Evolutionary conservation across 192 early-diverging fungal genomes (phyloP), one percentile per base, ranked within the genome.

Genomic region (Coemansia sp.): DNA sequence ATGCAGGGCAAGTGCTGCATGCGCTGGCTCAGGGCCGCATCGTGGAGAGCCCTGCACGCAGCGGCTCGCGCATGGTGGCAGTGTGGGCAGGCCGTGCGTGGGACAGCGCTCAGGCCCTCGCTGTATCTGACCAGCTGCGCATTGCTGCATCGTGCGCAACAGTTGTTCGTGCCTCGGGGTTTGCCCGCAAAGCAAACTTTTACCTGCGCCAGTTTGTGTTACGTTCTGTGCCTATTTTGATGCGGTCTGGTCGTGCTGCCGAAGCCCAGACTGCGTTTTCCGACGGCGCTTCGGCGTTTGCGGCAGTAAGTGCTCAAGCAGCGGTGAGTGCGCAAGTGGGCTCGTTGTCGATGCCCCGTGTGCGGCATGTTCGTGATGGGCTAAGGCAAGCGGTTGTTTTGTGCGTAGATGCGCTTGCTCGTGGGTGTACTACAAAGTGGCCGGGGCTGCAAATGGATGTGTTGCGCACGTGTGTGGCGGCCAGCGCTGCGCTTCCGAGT

Each of bases 201-300:
- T 81, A 75, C 10, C 50, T 81, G 49, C 73, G 78, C 15, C 78
- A 75, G 67, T 81, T 81, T 21, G 63, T 81, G 55, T 53, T 81
- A 23, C 59, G 70, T 19, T 65, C 72, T 0, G 57, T 75, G 22
- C 78, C 78, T 5, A 47, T 72, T n/a, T 63, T 81, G 22, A 32
- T 81, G 69, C 78, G 78, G 56, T 66, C 72, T 11, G 55, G 69
- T 21, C 55, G 67, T 11, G 60, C 61, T 11, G 64, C 41, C 50
- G 38, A 59, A n/a, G 78, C 69, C 0, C 57, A 64, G 58, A 70
- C 67, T 8, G 66, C 68, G 25, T 68, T 81, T 53, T 22, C 66
- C 11, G 78, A 81, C 24, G 78, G 78, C 12, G 55, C 73, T 4
- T 64, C 62, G 12, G 77, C 77, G 8, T 80, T 80, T 62, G 68